phyloP scores from a whole-genome alignment of 2,329 filamentous ascomycete genomes.

The Ophiostoma australiae region DNA sequence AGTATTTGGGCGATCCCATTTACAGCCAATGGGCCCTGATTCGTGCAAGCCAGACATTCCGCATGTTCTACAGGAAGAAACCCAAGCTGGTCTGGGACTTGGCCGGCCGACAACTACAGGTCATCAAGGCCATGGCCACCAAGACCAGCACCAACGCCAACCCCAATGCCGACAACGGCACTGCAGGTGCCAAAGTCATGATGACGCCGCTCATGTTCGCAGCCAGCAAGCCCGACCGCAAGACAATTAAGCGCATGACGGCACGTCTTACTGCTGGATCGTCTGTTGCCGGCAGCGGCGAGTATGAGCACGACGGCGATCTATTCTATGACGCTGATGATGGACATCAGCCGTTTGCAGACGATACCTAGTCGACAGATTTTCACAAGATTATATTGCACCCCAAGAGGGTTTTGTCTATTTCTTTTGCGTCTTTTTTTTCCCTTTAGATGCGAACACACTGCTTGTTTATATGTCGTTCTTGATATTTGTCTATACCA shows the following conservation, averaged over 20 bases:
- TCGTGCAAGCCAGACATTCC: conserved; percentile 48
- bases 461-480: not conserved
- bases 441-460: not conserved
- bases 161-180: conserved; percentile 8
- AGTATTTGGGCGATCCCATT: conserved; percentile 29
- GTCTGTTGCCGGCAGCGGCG: conserved; percentile 11
- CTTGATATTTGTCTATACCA: not conserved
- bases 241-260: conserved; percentile 28
- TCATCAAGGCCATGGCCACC: conserved; percentile 42
- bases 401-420: not conserved
- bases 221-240: conserved; percentile 37
- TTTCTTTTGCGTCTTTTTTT: not conserved
- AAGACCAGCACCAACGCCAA: not conserved
- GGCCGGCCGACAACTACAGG: conserved; percentile 45
- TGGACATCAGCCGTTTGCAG: not conserved
- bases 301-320: conserved; percentile 19
- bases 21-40: conserved; percentile 45
- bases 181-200: conserved; percentile 31
- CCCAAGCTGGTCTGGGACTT: conserved; percentile 44
- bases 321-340: conserved; percentile 11
- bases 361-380: not conserved
- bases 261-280: conserved; percentile 20
- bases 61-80: conserved; percentile 32
- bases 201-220: conserved; percentile 39
- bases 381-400: not conserved